Conservation (phyloP, 2,329 filamentous ascomycete genomes). For the Nothophaeocryptopus gaeumannii region DNA sequence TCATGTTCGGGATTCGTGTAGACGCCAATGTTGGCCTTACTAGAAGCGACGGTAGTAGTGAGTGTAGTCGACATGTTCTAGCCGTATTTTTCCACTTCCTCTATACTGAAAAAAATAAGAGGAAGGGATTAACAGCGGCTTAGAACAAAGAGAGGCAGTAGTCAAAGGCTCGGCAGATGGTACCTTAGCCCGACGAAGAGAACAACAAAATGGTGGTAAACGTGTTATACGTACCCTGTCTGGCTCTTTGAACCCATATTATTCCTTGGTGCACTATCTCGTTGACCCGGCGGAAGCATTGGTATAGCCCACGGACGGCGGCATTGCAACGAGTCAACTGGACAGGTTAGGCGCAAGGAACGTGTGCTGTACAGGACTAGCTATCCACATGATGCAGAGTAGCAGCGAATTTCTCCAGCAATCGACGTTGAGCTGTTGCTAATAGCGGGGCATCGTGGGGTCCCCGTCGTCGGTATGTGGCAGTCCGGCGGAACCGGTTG, state of each 20-base stretch:
- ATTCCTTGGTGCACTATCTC: background rate
- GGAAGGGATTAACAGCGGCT: background rate
- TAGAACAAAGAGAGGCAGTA: conserved; percentile 2
- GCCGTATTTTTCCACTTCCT: conserved; percentile 12
- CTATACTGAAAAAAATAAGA: conserved; percentile 10
- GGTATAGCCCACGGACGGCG: too few relatives aligned
- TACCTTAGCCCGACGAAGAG: conserved; percentile 9
- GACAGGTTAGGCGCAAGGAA: background rate
- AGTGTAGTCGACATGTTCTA: conserved; percentile 20
- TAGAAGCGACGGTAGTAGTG: conserved; percentile 41
- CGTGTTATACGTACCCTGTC: too few relatives aligned
- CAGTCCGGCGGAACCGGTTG: too few relatives aligned
- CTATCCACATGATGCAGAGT: background rate
- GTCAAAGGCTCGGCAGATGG: conserved; percentile 8
- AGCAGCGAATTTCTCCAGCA: conserved; percentile 8
- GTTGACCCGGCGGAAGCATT: too few relatives aligned
- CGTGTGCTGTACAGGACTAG: background rate
- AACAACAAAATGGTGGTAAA: background rate
- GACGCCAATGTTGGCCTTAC: conserved; percentile 89
- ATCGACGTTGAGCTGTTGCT: conserved; percentile 7
- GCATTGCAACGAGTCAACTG: too few relatives aligned
- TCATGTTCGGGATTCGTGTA: conserved; percentile 93
- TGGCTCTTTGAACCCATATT: background rate
- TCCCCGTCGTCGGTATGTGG: background rate
- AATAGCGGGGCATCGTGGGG: background rate